Evolutionary conservation across 192 early-diverging fungal genomes (phyloP).

Genomic region (Coemansia sp.): DNA sequence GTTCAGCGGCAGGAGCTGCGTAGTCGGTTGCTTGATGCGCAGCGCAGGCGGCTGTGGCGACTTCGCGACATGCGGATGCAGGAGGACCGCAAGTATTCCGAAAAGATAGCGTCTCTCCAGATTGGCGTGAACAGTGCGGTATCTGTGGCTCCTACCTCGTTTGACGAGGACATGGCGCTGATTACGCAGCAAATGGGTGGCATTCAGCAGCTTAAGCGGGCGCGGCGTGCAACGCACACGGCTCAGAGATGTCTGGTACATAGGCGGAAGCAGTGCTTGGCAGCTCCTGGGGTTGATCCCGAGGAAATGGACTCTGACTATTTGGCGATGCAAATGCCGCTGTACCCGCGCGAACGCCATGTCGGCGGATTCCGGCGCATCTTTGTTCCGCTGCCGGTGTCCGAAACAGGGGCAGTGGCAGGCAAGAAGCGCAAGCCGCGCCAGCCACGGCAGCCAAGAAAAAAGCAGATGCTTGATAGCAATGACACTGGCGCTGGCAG

Average conservation of each 20-base stretch:
- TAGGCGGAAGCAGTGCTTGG: slow-evolving; percentile 38
- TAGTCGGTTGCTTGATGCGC: slow-evolving; percentile 27
- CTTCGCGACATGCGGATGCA: slow-evolving; percentile 39
- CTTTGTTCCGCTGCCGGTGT: slow-evolving; percentile 32
- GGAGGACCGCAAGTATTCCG: slow-evolving; percentile 28
- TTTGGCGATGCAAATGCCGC: slow-evolving; percentile 39
- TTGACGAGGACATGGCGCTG: slow-evolving; percentile 10
- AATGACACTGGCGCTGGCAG: neutral
- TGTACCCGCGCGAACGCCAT: slow-evolving; percentile 36
- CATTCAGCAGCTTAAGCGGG: slow-evolving; percentile 27
- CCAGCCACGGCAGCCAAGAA: slow-evolving; percentile 43
- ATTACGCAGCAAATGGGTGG: slow-evolving; percentile 26
- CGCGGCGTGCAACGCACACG: slow-evolving; percentile 26
- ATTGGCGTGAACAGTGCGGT: neutral
- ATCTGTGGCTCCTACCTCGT: neutral
- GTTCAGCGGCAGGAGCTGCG: slow-evolving; percentile 53
- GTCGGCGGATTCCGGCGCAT: slow-evolving; percentile 25
- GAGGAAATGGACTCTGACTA: slow-evolving; percentile 54
- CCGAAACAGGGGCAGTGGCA: slow-evolving; percentile 15
- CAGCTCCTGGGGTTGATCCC: slow-evolving; percentile 31
- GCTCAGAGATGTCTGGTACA: slow-evolving; percentile 43
- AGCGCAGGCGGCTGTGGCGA: slow-evolving; percentile 43
- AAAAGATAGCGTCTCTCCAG: slow-evolving; percentile 9
- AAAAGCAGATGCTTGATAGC: slow-evolving; percentile 14
- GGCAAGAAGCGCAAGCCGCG: slow-evolving; percentile 49